Evolutionary conservation across 2,329 filamentous ascomycete genomes (phyloP), one percentile per base, ranked within the genome.

Genomic region (Podosphaera fusca): DNA sequence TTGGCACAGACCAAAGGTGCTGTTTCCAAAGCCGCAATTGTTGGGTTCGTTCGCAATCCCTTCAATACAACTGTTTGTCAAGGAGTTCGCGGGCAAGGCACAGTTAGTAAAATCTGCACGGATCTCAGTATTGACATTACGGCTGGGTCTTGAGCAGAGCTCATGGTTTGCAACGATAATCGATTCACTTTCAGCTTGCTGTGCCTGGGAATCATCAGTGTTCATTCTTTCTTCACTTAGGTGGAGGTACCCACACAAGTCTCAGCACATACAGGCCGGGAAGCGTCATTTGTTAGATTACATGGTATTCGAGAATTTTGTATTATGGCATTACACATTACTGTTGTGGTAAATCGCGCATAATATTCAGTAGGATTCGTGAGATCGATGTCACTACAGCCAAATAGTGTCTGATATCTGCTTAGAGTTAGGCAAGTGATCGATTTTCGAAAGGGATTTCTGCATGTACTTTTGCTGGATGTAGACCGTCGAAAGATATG

Each of bases 101-200:
- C 92, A 98, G 62, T 87, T 86, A 14, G 85, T 85, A 67, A 96
- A 95, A 69, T 98, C 92, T 55, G 92, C 85, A 64, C 89, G 79
- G 61, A 98, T 90, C 64, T 95, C 80, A 57, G 77, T 75, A 64
- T 83, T 76, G 55, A 86, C 81, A 67, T 85, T 78, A 56, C 70
- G 70, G 57, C 75, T 76, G 6, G 84, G 77, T 46, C 75, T 80
- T 3, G 79, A 74, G 69, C 92, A 98, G 30, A 94, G 74, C 14
- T 76, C 71, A 45, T 74, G 75, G 68, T 94, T 85, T 4, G 85
- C 79, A 34, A 85, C 77, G 60, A 98, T 84, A 58, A 84, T 81
- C 63, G 89, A 84, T 71, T 98, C 92, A 68, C 88, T 95, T 62
- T 85, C 81, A 38, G 90, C 90, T 67, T 83, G 87, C 67, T 89